These are phyloP conservation scores for Collariella sp. DNA, from an alignment of 495 filamentous ascomycete genomes.

Conservation along the genomic window DNA sequence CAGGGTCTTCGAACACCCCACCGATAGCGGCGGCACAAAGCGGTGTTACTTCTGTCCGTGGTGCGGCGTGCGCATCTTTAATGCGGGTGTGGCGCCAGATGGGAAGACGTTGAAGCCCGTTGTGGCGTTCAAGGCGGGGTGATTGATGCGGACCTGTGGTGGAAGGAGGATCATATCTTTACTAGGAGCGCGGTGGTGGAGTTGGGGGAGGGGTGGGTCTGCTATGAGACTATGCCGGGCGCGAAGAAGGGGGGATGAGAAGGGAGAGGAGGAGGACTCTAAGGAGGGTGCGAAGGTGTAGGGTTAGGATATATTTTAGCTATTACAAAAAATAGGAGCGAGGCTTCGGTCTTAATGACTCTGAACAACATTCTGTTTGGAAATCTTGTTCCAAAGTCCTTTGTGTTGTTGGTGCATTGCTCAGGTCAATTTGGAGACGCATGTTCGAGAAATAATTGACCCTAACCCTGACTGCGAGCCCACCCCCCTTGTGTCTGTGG, in stretches of 20 bases:
- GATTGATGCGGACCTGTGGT: slow-evolving; percentile 29
- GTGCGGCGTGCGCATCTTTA: slow-evolving; percentile 41
- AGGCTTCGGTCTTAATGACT: too few species aligned
- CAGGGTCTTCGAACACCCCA: slow-evolving; percentile 31
- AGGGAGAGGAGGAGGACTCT: too few species aligned
- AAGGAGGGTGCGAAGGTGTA: too few species aligned
- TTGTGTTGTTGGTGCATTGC: too few species aligned
- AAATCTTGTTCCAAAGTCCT: too few species aligned
- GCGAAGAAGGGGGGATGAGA: background rate
- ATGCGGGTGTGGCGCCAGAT: slow-evolving; percentile 29
- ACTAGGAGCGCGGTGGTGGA: background rate
- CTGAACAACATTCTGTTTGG: too few species aligned
- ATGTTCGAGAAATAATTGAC: too few species aligned
- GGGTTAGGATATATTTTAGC: too few species aligned
- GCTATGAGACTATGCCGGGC: background rate
- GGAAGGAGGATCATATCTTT: slow-evolving; percentile 7
- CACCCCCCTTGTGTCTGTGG: too few species aligned
- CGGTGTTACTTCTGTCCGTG: slow-evolving; percentile 40
- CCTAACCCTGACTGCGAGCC: too few species aligned
- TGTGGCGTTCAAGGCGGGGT: slow-evolving; percentile 41
- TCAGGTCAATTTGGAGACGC: too few species aligned
- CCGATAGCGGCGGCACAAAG: slow-evolving; percentile 34
- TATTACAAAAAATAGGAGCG: too few species aligned
- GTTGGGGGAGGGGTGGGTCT: background rate
- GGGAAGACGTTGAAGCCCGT: slow-evolving; percentile 20